A percentile compares a stretch with the other conserved stretches of the same genome.
These are phyloP conservation scores for Fusarium algeriense DNA, from an alignment of 2,329 filamentous ascomycete genomes.

Conservation along the genomic window DNA sequence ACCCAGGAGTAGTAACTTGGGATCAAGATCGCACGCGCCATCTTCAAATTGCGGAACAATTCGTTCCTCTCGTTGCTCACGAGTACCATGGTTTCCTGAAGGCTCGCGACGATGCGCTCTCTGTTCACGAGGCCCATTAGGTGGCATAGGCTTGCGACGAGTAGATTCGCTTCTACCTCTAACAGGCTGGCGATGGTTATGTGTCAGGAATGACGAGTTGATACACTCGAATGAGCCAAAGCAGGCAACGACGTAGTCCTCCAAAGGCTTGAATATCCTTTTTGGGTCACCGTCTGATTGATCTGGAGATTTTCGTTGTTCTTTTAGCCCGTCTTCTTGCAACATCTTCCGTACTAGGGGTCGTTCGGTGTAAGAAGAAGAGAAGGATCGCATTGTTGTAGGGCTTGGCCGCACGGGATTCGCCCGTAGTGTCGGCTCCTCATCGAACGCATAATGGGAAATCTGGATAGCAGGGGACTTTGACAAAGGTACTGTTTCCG, in stretches of 20 bases:
- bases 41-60: constrained; percentile 37
- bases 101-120: constrained; percentile 49
- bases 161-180: constrained; percentile 43
- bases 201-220: constrained; percentile 79
- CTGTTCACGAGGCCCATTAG: constrained; percentile 51
- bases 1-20: constrained; percentile 79
- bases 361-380: constrained; percentile 60
- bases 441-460: constrained; percentile 52
- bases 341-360: constrained; percentile 43
- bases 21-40: constrained; percentile 69
- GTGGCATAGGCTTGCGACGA: constrained; percentile 45
- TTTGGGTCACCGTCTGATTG: constrained; percentile 57
- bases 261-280: constrained; percentile 78
- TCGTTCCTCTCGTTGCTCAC: constrained; percentile 35
- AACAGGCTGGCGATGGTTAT: constrained; percentile 51
- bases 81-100: constrained; percentile 52
- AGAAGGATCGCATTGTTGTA: constrained; percentile 55
- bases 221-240: constrained; percentile 78
- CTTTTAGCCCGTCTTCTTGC: constrained; percentile 27
- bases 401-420: constrained; percentile 47
- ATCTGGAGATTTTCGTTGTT: constrained; percentile 34
- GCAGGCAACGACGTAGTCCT: constrained; percentile 79
- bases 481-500: constrained; percentile 10
- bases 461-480: constrained; percentile 39
- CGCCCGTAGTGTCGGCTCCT: constrained; percentile 54